A percentile compares a stretch with the other conserved stretches of the same genome.
Conservation (phyloP, 169 alveolate species). For the Plasmodium coatneyi region DNA sequence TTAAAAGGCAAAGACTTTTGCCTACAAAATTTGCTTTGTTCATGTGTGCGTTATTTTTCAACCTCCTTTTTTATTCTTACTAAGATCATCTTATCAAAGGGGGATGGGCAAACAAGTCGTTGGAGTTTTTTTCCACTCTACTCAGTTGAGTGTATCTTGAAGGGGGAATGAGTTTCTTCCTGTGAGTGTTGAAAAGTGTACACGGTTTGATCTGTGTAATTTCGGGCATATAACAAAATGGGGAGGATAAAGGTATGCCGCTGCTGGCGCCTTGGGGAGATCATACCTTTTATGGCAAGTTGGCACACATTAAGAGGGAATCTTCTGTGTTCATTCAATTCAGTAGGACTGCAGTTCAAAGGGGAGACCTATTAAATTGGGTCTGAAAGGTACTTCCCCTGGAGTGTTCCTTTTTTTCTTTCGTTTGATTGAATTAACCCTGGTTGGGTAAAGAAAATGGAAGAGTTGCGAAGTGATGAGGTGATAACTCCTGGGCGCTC, state of each 20-base stretch:
- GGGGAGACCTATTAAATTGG: not conserved
- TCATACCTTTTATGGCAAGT: not conserved
- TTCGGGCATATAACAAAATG: not conserved
- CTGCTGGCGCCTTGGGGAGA: not conserved
- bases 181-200: not conserved
- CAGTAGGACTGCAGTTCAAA: not conserved
- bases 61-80: not conserved
- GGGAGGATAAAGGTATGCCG: not conserved
- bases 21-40: not conserved
- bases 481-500: not conserved
- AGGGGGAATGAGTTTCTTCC: not conserved
- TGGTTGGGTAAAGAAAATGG: not conserved
- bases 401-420: not conserved
- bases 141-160: not conserved
- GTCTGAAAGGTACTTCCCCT: not conserved
- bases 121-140: not conserved
- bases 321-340: not conserved
- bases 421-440: not conserved
- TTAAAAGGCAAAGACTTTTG: not conserved
- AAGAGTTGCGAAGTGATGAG: not conserved
- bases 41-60: not conserved
- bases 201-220: not conserved
- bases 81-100: constrained; percentile 3
- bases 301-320: not conserved
- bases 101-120: not conserved